These are phyloP conservation scores for Houttuynia cordata DNA, from an alignment of 164 flowering plant species.

Conservation along the genomic window DNA sequence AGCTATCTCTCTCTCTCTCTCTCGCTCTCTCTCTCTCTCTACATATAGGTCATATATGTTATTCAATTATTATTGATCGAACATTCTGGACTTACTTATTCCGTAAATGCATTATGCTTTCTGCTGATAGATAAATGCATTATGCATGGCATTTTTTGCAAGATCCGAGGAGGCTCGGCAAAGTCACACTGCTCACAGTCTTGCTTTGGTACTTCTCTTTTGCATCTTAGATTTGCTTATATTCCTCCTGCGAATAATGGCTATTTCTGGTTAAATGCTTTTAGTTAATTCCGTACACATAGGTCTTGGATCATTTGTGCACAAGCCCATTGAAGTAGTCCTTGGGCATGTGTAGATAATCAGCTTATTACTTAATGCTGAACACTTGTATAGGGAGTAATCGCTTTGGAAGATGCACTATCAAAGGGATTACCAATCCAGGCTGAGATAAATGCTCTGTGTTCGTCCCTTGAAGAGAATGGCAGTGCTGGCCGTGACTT, in stretches of 20 bases:
- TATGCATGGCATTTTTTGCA: constrained; percentile 95
- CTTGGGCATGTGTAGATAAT: not conserved
- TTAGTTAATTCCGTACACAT: no score
- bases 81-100: no score
- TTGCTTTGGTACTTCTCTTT: constrained; percentile 59
- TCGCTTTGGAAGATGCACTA: constrained; percentile 86
- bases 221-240: not conserved
- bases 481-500: constrained; percentile 58
- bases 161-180: constrained; percentile 89
- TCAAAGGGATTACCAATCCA: constrained; percentile 79
- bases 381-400: constrained; percentile 47
- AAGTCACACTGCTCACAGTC: constrained; percentile 79
- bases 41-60: not conserved
- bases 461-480: constrained; percentile 31
- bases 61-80: not conserved
- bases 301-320: not conserved
- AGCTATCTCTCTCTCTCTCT: no score
- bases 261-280: no score
- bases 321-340: not conserved
- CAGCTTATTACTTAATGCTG: not conserved
- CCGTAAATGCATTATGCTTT: not conserved
- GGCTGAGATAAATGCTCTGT: constrained; percentile 55
- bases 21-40: no score
- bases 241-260: not conserved
- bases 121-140: constrained; percentile 58